Evolutionary conservation across 305 asterid genomes (phyloP), one percentile per base, ranked within the genome.

Genomic region (Rubia tinctorum): DNA sequence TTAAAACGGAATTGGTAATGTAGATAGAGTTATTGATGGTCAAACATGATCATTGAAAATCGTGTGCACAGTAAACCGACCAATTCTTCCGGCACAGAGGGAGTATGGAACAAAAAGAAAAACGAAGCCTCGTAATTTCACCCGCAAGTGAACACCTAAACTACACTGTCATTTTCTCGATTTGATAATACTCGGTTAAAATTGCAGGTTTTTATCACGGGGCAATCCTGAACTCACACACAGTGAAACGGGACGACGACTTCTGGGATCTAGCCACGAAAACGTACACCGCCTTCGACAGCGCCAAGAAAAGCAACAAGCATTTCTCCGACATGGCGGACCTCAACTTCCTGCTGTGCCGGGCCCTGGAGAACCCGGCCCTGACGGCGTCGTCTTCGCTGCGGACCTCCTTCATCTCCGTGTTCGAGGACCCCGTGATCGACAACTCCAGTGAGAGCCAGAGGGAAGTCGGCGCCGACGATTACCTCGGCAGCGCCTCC

Each of bases 241-340:
- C 75, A 0, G 72, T 78, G 30, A 73, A 73, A 74, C 69, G 27
- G 63, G 69, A 61, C 18, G 76, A 78, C 15, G 70, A 69, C 7
- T 58, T 78, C 25, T 78, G 78, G 82, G 78, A 74, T 7, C 65
- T 85, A 27, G 91, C 95, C 18, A 69, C 71, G 43, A 47, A 56
- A 8, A 64, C 79, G 67, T 84, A 82, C 87, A 4, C 11, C 10
- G 84, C 80, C 13, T 84, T 85, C 73, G 75, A 75, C 3, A 70
- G 62, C 1, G 75, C 77, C 79, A 89, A 85, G 81, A 78, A 81
- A 40, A 40, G 74, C 85, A 87, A 84, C 83, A 84, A 80, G 13
- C 95, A 89, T 23, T 84, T 89, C 72, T 74, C 95, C 1, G 95
- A 89, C 82, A 87, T 89, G 91, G 86, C 87, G 23, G 91, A 89